Evolutionary conservation across 257 asterid species (phyloP).

Genomic region (Lycium ferocissimum): DNA sequence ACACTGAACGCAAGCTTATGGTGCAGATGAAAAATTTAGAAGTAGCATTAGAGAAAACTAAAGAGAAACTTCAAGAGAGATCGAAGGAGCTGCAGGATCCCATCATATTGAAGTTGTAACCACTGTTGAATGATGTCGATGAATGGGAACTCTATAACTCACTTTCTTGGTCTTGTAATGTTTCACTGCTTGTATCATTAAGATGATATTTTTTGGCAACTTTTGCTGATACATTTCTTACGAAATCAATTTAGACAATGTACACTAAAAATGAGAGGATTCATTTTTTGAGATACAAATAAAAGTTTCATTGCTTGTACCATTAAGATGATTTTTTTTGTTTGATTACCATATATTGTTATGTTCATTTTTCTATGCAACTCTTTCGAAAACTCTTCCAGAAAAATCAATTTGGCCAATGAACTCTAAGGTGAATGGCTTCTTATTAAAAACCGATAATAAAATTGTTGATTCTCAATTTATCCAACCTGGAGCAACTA

Average conservation of each 20-base stretch:
- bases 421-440: background rate
- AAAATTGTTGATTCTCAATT: background rate
- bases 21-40: constrained; percentile 67
- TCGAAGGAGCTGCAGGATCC: constrained; percentile 42
- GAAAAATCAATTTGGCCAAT: background rate
- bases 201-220: background rate
- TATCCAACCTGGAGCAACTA: background rate
- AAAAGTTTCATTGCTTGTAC: background rate
- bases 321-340: background rate
- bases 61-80: constrained; percentile 58
- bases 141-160: background rate
- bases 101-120: constrained; percentile 27
- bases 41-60: constrained; percentile 59
- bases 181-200: background rate
- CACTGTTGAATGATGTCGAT: background rate
- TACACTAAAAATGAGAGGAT: background rate
- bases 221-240: background rate
- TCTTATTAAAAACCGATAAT: background rate
- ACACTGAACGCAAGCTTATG: background rate
- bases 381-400: background rate
- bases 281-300: background rate
- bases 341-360: background rate
- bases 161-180: constrained; percentile 3
- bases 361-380: background rate
- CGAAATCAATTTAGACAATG: background rate